These are phyloP conservation scores for Phytophthora macrochlamydospora DNA, from an alignment of 352 stramenopile species.

Conservation along the genomic window DNA sequence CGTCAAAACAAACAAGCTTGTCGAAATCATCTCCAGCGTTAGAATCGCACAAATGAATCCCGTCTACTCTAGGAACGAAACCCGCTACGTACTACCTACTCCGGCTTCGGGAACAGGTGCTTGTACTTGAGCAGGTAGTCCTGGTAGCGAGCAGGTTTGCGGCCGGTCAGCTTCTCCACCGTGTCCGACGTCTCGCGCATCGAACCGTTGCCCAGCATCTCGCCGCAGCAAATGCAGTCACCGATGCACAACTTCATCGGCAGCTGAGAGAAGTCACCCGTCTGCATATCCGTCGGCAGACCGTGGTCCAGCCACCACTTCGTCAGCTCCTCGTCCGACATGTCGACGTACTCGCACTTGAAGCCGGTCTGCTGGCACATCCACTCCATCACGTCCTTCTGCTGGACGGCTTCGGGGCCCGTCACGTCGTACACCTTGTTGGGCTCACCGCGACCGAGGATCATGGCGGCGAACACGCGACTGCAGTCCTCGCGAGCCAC, in stretches of 20 bases:
- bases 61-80: neutral
- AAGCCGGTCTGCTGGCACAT: constrained; percentile 12
- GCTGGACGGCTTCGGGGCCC: constrained; percentile 8
- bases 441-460: constrained; percentile 16
- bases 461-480: constrained; percentile 5
- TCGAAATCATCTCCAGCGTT: too few relatives aligned
- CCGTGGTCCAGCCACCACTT: constrained; percentile 21
- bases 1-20: too few relatives aligned
- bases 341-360: constrained; percentile 15
- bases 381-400: constrained; percentile 19
- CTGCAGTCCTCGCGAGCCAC: constrained; percentile 22
- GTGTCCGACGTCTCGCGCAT: constrained; percentile 15
- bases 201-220: constrained; percentile 19
- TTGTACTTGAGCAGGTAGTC: constrained; percentile 21
- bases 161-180: constrained; percentile 21
- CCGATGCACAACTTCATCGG: constrained; percentile 26
- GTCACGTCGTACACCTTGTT: constrained; percentile 22
- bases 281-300: constrained; percentile 13
- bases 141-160: constrained; percentile 17
- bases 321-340: constrained; percentile 18
- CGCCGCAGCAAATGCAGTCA: constrained; percentile 16
- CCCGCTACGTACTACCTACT: neutral
- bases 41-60: too few relatives aligned
- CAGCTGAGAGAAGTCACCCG: constrained; percentile 19
- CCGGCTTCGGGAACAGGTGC: constrained; percentile 18